phyloP scores from a whole-genome alignment of 805 yeast species.

The Lipomyces anomalus region DNA sequence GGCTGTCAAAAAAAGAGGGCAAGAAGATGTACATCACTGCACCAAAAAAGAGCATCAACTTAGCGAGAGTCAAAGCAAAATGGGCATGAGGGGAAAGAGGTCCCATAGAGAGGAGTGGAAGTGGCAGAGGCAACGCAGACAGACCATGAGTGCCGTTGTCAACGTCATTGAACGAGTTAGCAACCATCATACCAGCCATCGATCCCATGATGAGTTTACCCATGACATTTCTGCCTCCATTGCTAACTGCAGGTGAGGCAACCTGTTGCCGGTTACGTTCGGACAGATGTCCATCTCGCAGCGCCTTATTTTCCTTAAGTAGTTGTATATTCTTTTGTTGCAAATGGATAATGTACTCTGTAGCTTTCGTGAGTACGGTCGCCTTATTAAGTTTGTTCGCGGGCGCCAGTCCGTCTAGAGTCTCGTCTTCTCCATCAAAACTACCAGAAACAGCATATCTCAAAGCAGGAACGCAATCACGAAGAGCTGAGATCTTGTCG shows the following conservation, averaged over 20 bases:
- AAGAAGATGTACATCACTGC: conserved; percentile 28
- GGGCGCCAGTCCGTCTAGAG: conserved; percentile 69
- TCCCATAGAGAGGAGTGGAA: too few relatives aligned
- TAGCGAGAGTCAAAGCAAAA: conserved; percentile 19
- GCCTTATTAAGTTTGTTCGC: conserved; percentile 74
- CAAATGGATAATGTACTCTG: conserved; percentile 71
- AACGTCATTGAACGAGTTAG: conserved; percentile 18
- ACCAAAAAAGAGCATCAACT: conserved; percentile 29
- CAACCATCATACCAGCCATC: conserved; percentile 36
- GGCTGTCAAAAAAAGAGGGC: conserved; percentile 25
- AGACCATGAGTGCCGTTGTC: conserved; percentile 29
- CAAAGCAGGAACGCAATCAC: conserved; percentile 74
- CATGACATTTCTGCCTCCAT: conserved; percentile 18
- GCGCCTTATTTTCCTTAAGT: conserved; percentile 45
- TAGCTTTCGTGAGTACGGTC: conserved; percentile 67
- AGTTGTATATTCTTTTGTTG: conserved; percentile 54
- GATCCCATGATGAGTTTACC: conserved; percentile 34
- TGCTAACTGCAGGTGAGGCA: too few relatives aligned
- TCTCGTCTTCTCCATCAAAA: conserved; percentile 35
- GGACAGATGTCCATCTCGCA: conserved; percentile 32
- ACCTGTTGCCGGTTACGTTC: neutral
- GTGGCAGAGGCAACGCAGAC: conserved; percentile 31
- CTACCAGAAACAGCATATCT: conserved; percentile 50
- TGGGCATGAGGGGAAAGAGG: conserved; percentile 18
- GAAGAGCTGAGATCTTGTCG: conserved; percentile 57